A percentile compares a stretch with the other conserved stretches of the same genome.
Evolutionary conservation across 495 filamentous ascomycete genomes (phyloP).

Genomic region (Cetradonia linearis): DNA sequence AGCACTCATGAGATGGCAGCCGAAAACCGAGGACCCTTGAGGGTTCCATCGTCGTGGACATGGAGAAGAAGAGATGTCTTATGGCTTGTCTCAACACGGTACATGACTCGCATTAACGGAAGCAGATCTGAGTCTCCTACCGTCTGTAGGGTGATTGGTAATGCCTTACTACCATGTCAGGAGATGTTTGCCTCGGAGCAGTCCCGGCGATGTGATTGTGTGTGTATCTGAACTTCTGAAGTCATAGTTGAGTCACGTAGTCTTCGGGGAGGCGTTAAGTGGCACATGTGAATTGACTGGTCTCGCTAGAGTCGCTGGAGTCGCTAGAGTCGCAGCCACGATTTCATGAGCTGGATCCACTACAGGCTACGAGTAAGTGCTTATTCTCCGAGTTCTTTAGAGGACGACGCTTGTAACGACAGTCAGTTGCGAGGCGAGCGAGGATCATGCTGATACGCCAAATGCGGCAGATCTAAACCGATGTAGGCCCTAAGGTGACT

Average conservation of each 20-base stretch:
- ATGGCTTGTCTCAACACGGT: not conserved
- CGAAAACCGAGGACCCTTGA: not conserved
- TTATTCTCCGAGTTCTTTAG: not conserved
- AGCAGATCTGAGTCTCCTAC: not conserved
- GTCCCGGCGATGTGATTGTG: not conserved
- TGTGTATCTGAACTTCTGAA: not conserved
- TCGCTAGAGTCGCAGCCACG: not conserved
- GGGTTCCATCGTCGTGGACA: not conserved
- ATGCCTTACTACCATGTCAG: not conserved
- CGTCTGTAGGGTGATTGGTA: not conserved
- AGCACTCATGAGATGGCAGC: not conserved
- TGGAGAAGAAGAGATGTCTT: not conserved
- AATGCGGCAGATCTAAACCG: not conserved
- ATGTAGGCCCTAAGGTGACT: not conserved
- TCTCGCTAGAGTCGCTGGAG: not conserved
- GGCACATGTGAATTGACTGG: not conserved
- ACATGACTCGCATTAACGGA: not conserved
- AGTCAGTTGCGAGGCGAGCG: too few species aligned
- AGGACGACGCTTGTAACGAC: not conserved
- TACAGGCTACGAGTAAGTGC: not conserved
- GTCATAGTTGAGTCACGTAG: not conserved
- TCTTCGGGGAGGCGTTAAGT: not conserved
- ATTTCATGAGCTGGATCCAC: not conserved
- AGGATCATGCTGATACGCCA: too few species aligned
- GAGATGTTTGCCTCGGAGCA: not conserved